A percentile compares a stretch with the other conserved stretches of the same genome.
Conservation (phyloP, 2,329 filamentous ascomycete species). For the Madurella mycetomatis region DNA sequence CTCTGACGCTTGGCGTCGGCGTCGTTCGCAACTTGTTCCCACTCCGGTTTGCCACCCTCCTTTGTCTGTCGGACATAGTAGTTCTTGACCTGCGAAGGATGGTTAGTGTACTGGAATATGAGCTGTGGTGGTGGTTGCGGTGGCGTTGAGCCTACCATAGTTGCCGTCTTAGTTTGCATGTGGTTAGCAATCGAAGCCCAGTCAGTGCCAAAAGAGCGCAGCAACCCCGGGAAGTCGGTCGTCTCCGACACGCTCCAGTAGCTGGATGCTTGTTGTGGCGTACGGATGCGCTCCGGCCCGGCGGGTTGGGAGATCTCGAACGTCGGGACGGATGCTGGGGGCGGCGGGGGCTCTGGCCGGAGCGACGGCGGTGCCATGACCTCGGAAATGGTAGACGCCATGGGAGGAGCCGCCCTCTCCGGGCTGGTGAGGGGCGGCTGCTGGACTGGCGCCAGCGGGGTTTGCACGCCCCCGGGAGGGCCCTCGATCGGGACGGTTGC, state of each 20-base stretch:
- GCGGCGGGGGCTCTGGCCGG: constrained; percentile 49
- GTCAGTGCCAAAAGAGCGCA: constrained; percentile 73
- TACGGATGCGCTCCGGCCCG: constrained; percentile 46
- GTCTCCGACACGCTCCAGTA: constrained; percentile 85
- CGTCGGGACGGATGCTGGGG: constrained; percentile 43
- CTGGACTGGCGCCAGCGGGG: constrained; percentile 37
- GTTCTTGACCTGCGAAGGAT: constrained; percentile 57
- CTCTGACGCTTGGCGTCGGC: constrained; percentile 53
- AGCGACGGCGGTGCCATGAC: constrained; percentile 55
- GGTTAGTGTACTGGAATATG: constrained; percentile 8
- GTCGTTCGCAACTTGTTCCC: constrained; percentile 55
- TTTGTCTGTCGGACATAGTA: constrained; percentile 63
- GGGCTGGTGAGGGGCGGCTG: constrained; percentile 25
- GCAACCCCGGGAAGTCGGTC: constrained; percentile 67
- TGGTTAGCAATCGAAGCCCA: constrained; percentile 70
- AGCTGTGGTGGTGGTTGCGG: background rate
- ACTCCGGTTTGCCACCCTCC: constrained; percentile 49
- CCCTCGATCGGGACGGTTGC: constrained; percentile 43
- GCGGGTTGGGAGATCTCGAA: constrained; percentile 45
- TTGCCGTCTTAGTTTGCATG: constrained; percentile 79
- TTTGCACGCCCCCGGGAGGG: constrained; percentile 38
- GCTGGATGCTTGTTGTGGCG: constrained; percentile 62
- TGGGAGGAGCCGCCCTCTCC: constrained; percentile 35
- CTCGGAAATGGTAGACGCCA: constrained; percentile 43
- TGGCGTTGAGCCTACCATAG: constrained; percentile 60